phyloP scores from a whole-genome alignment of 805 yeast species.

The Myxozyma vanderwaltii region DNA sequence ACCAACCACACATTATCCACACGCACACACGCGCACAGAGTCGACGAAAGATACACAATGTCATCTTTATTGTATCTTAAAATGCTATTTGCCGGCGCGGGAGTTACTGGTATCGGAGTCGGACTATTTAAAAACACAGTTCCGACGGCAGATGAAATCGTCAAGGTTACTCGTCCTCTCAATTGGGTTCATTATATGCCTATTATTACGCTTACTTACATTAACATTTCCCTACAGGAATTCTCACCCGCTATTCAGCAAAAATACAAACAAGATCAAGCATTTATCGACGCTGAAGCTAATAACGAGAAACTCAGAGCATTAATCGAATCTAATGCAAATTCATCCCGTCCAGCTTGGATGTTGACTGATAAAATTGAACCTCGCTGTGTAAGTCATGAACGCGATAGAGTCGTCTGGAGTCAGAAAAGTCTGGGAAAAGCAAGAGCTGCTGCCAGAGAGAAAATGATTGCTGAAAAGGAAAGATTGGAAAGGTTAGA shows the following conservation, averaged over 20 bases:
- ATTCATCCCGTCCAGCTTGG: slow-evolving; percentile 33
- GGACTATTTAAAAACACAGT: slow-evolving; percentile 70
- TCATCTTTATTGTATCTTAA: slow-evolving; percentile 4
- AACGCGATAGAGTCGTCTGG: slow-evolving; percentile 28
- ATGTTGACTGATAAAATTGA: slow-evolving; percentile 29
- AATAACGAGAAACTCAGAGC: slow-evolving; percentile 15
- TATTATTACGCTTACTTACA: no score
- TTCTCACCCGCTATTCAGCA: slow-evolving; percentile 83
- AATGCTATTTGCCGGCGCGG: slow-evolving; percentile 65
- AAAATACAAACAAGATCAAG: slow-evolving; percentile 55
- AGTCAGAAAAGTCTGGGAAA: slow-evolving; percentile 9
- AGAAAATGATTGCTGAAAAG: slow-evolving; percentile 19
- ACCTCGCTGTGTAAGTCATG: slow-evolving; percentile 20
- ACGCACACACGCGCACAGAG: no score
- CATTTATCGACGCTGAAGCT: neutral
- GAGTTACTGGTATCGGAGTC: slow-evolving; percentile 71
- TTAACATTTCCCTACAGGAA: slow-evolving; percentile 29
- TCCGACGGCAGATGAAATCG: slow-evolving; percentile 82
- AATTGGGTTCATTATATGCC: no score
- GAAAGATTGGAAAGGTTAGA: slow-evolving; percentile 16
- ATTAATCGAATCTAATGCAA: slow-evolving; percentile 25
- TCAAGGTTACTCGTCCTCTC: slow-evolving; percentile 49
- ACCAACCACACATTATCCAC: no score
- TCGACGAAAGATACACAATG: neutral
- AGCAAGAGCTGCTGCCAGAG: slow-evolving; percentile 22